Evolutionary conservation across 192 early-diverging fungal genomes (phyloP), one percentile per base, ranked within the genome.

Genomic region (Backusella tarrabulga): DNA sequence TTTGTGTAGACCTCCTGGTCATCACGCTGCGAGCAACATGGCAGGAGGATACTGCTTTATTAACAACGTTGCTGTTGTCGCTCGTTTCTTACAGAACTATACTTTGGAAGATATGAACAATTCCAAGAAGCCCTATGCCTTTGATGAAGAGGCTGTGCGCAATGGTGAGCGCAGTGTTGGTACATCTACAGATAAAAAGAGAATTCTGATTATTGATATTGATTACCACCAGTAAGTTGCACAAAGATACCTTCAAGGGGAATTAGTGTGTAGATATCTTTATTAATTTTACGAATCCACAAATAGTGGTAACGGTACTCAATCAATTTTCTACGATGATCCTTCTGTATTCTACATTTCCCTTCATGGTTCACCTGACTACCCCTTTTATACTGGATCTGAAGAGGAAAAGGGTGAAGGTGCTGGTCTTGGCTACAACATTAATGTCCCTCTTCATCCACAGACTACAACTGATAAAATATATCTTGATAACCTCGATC

Each of bases 331-430:
- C 63, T 88, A 87, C 68, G 67, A 73, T 11, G 76, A 71, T 1
- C 77, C 81, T 21, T 91, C 91, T 80, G 90, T 90, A 4, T 77
- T 93, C 21, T 93, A 90, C 40, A 85, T 87, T 5, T 91, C 90
- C 15, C 70, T 93, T 0, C 92, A 93, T 77, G 88, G 84, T 6
- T 63, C 44, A 9, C 77, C 84, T 5, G 90, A 91, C 41, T 93
- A 91, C 75, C 92, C 92, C 7, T 90, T 85, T 78, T 93, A 87
- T 68, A 89, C 85, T 63, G 92, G 91, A 12, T 67, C 81, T 17
- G 85, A 50, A 1, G 56, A 79, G 1, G 92, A 93, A 63, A 81
- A 26, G 26, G 92, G 91, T 6, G 79, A 83, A 34, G 89, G 88
- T 4, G 84, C 86, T 35, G 92, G 91, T 12, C 42, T 83, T 79